A percentile compares a stretch with the other conserved stretches of the same genome.
phyloP scores from a whole-genome alignment of 352 stramenopile species.

The Phytophthora rubi region DNA sequence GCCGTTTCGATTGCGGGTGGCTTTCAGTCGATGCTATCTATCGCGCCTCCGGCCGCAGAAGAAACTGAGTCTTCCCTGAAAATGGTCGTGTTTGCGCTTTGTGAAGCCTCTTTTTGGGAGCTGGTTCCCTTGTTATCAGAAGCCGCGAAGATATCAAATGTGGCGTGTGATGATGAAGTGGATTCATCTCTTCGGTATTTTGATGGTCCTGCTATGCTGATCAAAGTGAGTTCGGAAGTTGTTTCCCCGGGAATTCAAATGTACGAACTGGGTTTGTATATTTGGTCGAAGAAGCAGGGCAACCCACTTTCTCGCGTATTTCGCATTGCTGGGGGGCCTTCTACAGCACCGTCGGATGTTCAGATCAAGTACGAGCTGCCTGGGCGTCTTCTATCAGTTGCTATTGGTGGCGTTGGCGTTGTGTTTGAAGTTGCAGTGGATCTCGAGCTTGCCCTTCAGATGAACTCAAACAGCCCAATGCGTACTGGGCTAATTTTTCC shows the following conservation, averaged over 20 bases:
- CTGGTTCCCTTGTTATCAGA: conserved; percentile 60
- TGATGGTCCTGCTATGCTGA: conserved; percentile 46
- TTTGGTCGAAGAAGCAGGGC: conserved; percentile 47
- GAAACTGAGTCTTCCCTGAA: conserved; percentile 23
- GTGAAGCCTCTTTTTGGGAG: conserved; percentile 77
- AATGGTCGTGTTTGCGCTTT: conserved; percentile 65
- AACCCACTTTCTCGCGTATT: conserved; percentile 46
- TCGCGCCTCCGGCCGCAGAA: conserved; percentile 28
- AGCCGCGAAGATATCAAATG: conserved; percentile 43
- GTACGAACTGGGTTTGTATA: conserved; percentile 52
- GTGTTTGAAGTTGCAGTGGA: conserved; percentile 68
- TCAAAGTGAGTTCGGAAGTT: conserved; percentile 42
- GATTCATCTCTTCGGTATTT: conserved; percentile 27
- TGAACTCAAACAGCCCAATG: conserved; percentile 38
- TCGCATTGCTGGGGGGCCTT: conserved; percentile 34
- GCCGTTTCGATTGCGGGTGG: conserved; percentile 44
- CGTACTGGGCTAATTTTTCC: conserved; percentile 62
- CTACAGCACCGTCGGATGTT: conserved; percentile 26
- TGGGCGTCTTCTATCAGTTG: conserved; percentile 46
- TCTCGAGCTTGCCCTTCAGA: conserved; percentile 52
- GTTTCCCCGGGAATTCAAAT: conserved; percentile 28
- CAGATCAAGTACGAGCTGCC: conserved; percentile 57
- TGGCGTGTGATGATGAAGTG: conserved; percentile 2
- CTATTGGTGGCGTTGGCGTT: conserved; percentile 41
- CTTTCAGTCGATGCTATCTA: conserved; percentile 57